These are phyloP conservation scores for Straminergon stramineum DNA, from an alignment of 225 moss, liverwort and hornwort species.

Conservation along the genomic window DNA sequence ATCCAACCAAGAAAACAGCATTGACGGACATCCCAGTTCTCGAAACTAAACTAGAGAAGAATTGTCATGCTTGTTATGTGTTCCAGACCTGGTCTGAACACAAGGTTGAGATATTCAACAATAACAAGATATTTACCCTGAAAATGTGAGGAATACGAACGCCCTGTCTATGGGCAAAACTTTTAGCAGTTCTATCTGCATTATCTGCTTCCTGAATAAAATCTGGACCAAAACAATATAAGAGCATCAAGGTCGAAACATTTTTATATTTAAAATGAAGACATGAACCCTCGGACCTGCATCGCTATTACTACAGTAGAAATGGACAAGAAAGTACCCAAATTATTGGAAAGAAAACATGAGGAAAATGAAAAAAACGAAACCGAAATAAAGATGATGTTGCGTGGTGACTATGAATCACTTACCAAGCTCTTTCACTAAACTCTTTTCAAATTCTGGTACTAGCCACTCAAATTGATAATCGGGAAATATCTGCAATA, in stretches of 20 bases:
- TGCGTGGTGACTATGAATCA: not conserved
- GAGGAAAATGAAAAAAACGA: not conserved
- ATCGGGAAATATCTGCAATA: slow-evolving; percentile 73
- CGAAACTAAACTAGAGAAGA: not conserved
- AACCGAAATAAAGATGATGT: not conserved
- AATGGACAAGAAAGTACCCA: not conserved
- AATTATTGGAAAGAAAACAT: not conserved
- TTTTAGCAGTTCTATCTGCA: slow-evolving; percentile 80
- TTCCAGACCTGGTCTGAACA: not conserved
- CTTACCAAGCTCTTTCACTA: slow-evolving; percentile 73
- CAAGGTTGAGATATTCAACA: not conserved
- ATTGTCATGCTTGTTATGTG: not conserved
- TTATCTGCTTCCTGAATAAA: slow-evolving; percentile 85
- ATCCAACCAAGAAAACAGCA: not conserved
- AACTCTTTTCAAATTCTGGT: slow-evolving; percentile 72
- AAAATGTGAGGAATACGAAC: slow-evolving; percentile 68
- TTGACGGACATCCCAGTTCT: not conserved
- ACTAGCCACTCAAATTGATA: slow-evolving; percentile 98
- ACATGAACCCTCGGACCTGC: not conserved
- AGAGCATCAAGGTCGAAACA: not conserved
- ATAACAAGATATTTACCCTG: slow-evolving; percentile 47
- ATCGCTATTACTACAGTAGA: not conserved
- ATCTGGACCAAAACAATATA: slow-evolving; percentile 41
- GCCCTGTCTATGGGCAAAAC: slow-evolving; percentile 54
- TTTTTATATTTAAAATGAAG: not conserved